Evolutionary conservation across 2,329 filamentous ascomycete genomes (phyloP), one percentile per base, ranked within the genome.

Genomic region (Hymenotorrendiella dingleyae): DNA sequence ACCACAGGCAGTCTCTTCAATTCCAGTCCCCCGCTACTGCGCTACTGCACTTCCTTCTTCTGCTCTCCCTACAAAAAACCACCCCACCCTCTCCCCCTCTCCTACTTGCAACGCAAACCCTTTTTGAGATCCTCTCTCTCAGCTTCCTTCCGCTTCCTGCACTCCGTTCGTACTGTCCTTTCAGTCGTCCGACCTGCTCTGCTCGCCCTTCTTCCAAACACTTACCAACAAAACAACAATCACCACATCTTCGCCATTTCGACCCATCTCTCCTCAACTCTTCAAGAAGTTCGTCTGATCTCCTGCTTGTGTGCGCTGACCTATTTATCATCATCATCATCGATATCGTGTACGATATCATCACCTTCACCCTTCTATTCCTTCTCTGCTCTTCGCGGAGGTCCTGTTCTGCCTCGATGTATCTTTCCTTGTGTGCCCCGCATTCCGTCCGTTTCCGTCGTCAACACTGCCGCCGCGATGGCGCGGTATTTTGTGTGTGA

Each of bases 391-490:
- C 45, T 58, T n/a, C n/a, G 42, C 50, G 52, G 55, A 51, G n/a
- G 53, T 57, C 55, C 50, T 62, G 57, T 61, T 58, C 53, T 61
- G 50, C 57, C 52, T 57, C 57, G 55, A 57, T 62, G 59, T 62
- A 60, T 58, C 53, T 60, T 61, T 61, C 55, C 49, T 61, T 62
- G 54, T 45, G 48, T 58, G 54, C 53, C 54, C 46, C 51, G 47
- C 49, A 43, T 56, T 54, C 54, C 49, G 53, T 56, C 54, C 52
- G 50, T 52, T 62, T 48, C 48, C 48, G 48, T 56, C 49, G 46
- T 55, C 46, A 50, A 44, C 51, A 47, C 51, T 54, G 58, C 54
- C 54, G 52, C 48, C 55, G 52, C 55, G 47, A 53, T 50, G 47
- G 50, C 52, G 56, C 55, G 52, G 54, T 58, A 51, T 58, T 52